Percentiles rank a stretch among this genome's conserved stretches.
phyloP scores from a whole-genome alignment of 2,329 filamentous ascomycete genomes.

The Penicillium vulpinum region DNA sequence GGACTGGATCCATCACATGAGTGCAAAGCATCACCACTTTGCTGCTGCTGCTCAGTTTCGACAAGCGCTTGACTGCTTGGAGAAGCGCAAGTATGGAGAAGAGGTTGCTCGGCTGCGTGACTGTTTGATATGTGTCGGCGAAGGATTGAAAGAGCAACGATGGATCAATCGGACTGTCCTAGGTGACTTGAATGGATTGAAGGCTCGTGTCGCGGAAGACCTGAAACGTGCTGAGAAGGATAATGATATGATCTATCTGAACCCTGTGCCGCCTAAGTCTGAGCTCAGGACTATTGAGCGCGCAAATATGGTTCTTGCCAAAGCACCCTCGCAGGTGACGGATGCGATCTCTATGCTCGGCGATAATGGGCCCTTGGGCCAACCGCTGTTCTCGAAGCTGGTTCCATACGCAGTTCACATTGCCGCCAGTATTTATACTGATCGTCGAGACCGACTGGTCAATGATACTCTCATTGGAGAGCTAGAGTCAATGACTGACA shows the following conservation, averaged over 20 bases:
- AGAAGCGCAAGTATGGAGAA: constrained; percentile 93
- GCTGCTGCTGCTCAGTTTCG: constrained; percentile 92
- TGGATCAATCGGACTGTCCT: constrained; percentile 81
- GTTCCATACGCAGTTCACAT: constrained; percentile 96
- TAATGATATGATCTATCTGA: constrained; percentile 92
- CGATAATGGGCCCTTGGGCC: constrained; percentile 76
- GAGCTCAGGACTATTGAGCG: constrained; percentile 83
- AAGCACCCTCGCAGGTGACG: constrained; percentile 76
- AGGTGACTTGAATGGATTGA: constrained; percentile 79
- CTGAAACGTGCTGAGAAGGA: constrained; percentile 91
- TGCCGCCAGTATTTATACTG: constrained; percentile 91
- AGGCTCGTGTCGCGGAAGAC: constrained; percentile 79
- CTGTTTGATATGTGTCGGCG: constrained; percentile 76
- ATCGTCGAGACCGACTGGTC: constrained; percentile 84
- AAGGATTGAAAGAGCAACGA: constrained; percentile 79
- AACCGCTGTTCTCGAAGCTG: constrained; percentile 82
- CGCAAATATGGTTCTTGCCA: constrained; percentile 81
- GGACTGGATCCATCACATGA: constrained; percentile 97
- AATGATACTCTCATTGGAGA: constrained; percentile 85
- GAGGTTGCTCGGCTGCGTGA: constrained; percentile 86
- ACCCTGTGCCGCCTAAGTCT: constrained; percentile 80
- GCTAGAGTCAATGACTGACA: constrained; percentile 76
- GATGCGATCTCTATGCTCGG: constrained; percentile 79
- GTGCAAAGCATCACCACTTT: constrained; percentile 96
- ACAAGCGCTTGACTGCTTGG: constrained; percentile 84